Evolutionary conservation across 352 stramenopile genomes (phyloP).

Genomic region (Pythium rishiriense): DNA sequence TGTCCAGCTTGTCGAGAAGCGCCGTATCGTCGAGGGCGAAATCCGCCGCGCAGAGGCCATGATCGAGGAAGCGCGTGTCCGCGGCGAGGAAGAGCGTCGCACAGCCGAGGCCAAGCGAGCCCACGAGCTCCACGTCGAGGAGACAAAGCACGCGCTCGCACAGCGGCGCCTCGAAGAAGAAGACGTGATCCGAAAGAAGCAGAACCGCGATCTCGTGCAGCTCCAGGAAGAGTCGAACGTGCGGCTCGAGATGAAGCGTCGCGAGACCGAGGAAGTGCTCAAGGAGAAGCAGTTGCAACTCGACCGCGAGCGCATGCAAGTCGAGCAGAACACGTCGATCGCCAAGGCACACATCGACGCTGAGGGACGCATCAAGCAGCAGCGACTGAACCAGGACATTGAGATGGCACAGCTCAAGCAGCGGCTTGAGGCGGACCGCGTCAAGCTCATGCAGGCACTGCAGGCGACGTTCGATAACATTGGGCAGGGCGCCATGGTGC

Average conservation of each 20-base stretch:
- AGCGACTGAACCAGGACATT: slow-evolving; percentile 72
- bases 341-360: slow-evolving; percentile 65
- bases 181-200: slow-evolving; percentile 37
- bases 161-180: slow-evolving; percentile 48
- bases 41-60: slow-evolving; percentile 33
- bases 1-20: slow-evolving; percentile 58
- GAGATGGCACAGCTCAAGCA: slow-evolving; percentile 65
- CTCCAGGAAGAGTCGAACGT: slow-evolving; percentile 63
- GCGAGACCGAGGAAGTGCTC: slow-evolving; percentile 62
- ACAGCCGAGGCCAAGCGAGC: slow-evolving; percentile 38
- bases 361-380: slow-evolving; percentile 64
- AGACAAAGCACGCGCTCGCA: slow-evolving; percentile 51
- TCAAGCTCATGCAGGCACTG: slow-evolving; percentile 65
- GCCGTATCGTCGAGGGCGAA: slow-evolving; percentile 54
- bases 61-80: slow-evolving; percentile 41
- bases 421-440: slow-evolving; percentile 58
- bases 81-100: slow-evolving; percentile 54
- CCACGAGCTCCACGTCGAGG: slow-evolving; percentile 52
- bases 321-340: slow-evolving; percentile 64
- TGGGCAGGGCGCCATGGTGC: slow-evolving; percentile 46
- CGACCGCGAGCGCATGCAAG: slow-evolving; percentile 45
- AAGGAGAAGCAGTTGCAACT: slow-evolving; percentile 53
- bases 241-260: slow-evolving; percentile 52
- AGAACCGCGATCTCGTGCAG: slow-evolving; percentile 61
- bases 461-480: slow-evolving; percentile 73